Base-by-base conservation (phyloP, 2,329 filamentous ascomycete genomes). In the Botrytis galanthina region DNA sequence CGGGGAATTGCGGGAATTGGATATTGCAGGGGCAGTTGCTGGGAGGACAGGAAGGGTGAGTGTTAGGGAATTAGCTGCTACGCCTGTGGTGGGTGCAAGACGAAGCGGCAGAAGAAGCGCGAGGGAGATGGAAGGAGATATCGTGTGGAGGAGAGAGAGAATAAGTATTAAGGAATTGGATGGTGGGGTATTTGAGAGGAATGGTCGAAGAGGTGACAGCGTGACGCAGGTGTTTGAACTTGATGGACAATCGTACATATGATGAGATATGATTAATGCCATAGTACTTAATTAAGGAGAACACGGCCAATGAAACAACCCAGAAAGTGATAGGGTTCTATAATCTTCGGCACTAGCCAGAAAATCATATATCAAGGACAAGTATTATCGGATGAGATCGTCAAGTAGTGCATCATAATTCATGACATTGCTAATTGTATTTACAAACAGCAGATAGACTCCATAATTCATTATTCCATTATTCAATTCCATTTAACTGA, bases 361-460 rank as follows among this genome's bases (percentile, higher is more conserved):
- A 20, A 7, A 69, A 57, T 32, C n/a, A 32, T 7, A 54, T 6
- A 69, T 57, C 22, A 37, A 57, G 10, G 37, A 9, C 66, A 32
- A 57, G n/a, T 35, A 42, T 5, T 37, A 42, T 35, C 51, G 20
- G 37, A 57, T 26, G 48, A 57, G 48, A 69, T 42, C 18, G 9
- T 32, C 3, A 69, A 26, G 22, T 57, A 57, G 37, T 44, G n/a
- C 37, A 42, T 69, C 66, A 32, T 69, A 57, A 57, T 26, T 69
- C 66, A 57, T 69, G 37, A 32, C 37, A 69, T 69, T 57, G 48
- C 37, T 57, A 14, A 16, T 69, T 29, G 18, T 57, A 57, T 57
- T 22, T 42, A 69, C 66, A 69, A 69, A 42, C 26, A 42, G 66
- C 37, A 69, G 35, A 42, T 57, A 69, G 35, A 69, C 66, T 61